phyloP scores from a whole-genome alignment of 495 filamentous ascomycete species.

The Rostrohypoxylon terebratum region DNA sequence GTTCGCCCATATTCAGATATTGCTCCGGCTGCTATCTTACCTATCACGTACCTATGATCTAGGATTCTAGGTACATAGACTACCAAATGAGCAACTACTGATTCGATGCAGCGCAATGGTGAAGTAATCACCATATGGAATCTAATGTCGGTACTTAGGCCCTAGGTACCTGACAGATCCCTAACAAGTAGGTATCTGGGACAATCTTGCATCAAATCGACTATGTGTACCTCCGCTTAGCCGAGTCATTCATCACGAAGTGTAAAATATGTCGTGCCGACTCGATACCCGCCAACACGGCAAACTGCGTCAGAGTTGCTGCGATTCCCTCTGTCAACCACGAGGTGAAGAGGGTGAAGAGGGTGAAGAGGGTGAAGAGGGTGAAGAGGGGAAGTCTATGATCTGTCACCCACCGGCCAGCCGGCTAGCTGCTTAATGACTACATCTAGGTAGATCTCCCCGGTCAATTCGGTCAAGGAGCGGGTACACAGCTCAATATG shows the following conservation, averaged over 20 bases:
- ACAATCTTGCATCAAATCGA: background rate
- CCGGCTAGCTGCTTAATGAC: constrained; percentile 20
- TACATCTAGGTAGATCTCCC: constrained; percentile 12
- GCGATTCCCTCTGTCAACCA: constrained; percentile 17
- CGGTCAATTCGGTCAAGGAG: constrained; percentile 17
- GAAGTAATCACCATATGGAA: background rate
- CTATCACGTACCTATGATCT: too few relatives aligned
- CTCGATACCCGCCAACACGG: constrained; percentile 16
- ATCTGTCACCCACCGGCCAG: constrained; percentile 20
- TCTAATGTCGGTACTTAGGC: too few relatives aligned
- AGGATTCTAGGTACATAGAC: too few relatives aligned
- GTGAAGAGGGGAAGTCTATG: constrained; percentile 5
- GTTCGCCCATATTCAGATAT: too few relatives aligned
- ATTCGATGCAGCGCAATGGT: too few relatives aligned
- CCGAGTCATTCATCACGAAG: background rate
- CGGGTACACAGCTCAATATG: constrained; percentile 18
- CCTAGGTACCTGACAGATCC: background rate
- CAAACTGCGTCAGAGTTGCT: constrained; percentile 27
- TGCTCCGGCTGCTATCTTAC: too few relatives aligned
- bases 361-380: constrained; percentile 2
- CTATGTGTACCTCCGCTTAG: background rate
- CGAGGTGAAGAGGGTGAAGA: constrained; percentile 4
- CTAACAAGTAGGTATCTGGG: background rate
- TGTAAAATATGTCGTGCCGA: constrained; percentile 3
- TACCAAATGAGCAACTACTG: background rate